Conservation (phyloP, 495 filamentous ascomycete species). For the Pyronema omphalodes region DNA sequence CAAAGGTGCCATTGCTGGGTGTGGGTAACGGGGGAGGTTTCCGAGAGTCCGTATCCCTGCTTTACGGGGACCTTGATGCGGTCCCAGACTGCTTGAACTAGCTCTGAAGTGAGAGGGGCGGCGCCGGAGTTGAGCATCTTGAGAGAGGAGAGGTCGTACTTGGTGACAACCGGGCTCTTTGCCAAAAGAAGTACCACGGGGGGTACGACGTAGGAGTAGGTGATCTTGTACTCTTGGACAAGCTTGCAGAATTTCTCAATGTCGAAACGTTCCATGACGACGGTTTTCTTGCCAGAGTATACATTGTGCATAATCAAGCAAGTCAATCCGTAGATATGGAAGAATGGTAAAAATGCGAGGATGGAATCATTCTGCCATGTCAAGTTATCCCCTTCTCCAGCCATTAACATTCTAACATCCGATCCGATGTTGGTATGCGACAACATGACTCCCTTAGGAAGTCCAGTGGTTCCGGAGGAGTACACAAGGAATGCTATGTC, state of each 20-base stretch:
- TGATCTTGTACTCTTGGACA: conserved; percentile 57
- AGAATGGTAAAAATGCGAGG: conserved; percentile 75
- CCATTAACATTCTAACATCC: conserved; percentile 39
- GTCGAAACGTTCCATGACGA: conserved; percentile 75
- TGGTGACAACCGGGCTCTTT: conserved; percentile 55
- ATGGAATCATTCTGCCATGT: conserved; percentile 48
- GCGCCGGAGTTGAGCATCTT: conserved; percentile 81
- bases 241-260: conserved; percentile 56
- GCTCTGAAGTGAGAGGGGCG: conserved; percentile 66
- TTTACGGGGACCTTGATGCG: conserved; percentile 55
- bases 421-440: conserved; percentile 65
- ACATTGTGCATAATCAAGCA: conserved; percentile 39
- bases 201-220: conserved; percentile 67
- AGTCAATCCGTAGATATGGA: conserved; percentile 62
- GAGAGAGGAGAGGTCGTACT: conserved; percentile 63
- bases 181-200: conserved; percentile 65
- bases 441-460: conserved; percentile 87
- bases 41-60: conserved; percentile 40
- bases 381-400: conserved; percentile 41
- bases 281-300: conserved; percentile 44
- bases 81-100: conserved; percentile 59
- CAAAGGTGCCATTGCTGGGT: conserved; percentile 58
- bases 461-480: conserved; percentile 74
- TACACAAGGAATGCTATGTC: conserved; percentile 60
- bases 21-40: conserved; percentile 35